These are phyloP conservation scores for Ogataea thermomethanolica DNA, from an alignment of 805 yeast genomes.

Conservation along the genomic window DNA sequence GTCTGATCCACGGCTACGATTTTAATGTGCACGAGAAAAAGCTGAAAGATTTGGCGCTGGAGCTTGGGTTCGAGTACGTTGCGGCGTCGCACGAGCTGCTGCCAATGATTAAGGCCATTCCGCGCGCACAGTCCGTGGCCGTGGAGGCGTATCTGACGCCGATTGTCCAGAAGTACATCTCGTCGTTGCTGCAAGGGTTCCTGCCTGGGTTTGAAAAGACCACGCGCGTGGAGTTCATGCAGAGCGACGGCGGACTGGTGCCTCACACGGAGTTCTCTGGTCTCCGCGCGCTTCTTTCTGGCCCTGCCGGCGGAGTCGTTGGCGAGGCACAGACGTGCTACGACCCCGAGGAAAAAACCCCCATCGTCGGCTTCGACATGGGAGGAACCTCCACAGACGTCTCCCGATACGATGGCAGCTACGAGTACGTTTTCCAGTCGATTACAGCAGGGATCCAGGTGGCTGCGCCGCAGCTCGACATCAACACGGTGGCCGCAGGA, in stretches of 20 bases:
- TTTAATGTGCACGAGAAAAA: conserved; percentile 36
- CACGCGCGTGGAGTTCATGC: conserved; percentile 49
- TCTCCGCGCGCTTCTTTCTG: conserved; percentile 49
- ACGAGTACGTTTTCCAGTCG: conserved; percentile 71
- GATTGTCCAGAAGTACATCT: conserved; percentile 35
- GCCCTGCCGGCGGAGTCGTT: conserved; percentile 62
- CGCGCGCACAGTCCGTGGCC: conserved; percentile 35
- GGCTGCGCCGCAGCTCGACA: conserved; percentile 39
- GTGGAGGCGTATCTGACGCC: conserved; percentile 44
- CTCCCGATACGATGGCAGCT: conserved; percentile 58
- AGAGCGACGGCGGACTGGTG: conserved; percentile 54
- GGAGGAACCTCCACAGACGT: conserved; percentile 39
- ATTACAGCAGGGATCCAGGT: conserved; percentile 40
- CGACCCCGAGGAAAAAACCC: conserved; percentile 17
- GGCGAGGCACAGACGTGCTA: conserved; percentile 50
- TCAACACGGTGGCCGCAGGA: conserved; percentile 59
- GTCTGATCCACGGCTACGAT: conserved; percentile 37
- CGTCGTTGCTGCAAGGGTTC: conserved; percentile 35
- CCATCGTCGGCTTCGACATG: conserved; percentile 41
- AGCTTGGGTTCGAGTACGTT: conserved; percentile 39
- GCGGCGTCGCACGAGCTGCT: conserved; percentile 35
- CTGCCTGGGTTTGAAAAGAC: conserved; percentile 22
- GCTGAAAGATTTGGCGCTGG: conserved; percentile 34
- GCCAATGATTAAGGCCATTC: conserved; percentile 35
- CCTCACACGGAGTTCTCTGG: conserved; percentile 51